Conservation (phyloP, 2,329 filamentous ascomycete species). For the Capronia coronata region DNA sequence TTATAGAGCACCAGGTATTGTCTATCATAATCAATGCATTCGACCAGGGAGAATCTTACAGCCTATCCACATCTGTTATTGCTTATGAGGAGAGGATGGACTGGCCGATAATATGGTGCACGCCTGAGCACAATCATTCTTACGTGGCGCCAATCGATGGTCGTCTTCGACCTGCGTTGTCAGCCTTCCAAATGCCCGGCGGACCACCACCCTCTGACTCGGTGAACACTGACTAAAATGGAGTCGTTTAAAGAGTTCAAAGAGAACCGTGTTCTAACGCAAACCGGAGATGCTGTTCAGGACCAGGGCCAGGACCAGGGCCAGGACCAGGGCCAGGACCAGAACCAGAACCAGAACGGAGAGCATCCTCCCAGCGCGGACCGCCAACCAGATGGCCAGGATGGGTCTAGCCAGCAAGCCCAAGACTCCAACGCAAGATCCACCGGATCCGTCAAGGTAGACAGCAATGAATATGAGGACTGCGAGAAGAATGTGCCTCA, state of each 20-base stretch:
- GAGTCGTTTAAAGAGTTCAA: slow-evolving; percentile 23
- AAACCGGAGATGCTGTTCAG: slow-evolving; percentile 30
- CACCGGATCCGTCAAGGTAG: slow-evolving; percentile 5
- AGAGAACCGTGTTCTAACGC: slow-evolving; percentile 7
- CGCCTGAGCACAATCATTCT: background rate
- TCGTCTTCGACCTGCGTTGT: background rate
- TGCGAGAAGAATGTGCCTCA: slow-evolving; percentile 15
- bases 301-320: slow-evolving; percentile 10
- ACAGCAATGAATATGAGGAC: slow-evolving; percentile 10
- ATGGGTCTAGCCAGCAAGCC: background rate
- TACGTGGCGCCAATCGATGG: background rate
- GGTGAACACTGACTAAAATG: slow-evolving; percentile 6
- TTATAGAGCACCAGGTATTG: background rate
- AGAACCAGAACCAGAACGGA: too few species aligned
- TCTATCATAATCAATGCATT: background rate
- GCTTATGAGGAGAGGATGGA: background rate
- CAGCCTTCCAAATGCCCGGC: background rate
- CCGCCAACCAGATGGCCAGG: background rate
- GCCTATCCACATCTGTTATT: background rate
- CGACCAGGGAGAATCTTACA: background rate
- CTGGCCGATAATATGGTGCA: background rate
- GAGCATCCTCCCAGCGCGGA: background rate
- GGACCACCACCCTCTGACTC: background rate
- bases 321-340: too few species aligned
- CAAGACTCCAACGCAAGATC: background rate